Base-by-base conservation (phyloP, 179 eudicot genomes). In the Patellifolia procumbens region DNA sequence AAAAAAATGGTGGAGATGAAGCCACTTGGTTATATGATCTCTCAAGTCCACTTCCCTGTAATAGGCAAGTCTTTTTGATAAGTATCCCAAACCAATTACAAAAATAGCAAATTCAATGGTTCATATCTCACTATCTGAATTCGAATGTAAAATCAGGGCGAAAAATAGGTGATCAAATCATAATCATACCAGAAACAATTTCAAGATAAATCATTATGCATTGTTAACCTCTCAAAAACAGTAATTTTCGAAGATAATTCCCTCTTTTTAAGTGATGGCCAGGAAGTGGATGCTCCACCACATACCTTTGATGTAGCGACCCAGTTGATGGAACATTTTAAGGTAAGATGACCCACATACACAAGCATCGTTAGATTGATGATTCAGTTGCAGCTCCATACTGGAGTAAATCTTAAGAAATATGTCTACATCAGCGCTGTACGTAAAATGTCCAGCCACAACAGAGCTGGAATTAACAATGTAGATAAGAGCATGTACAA, bases 1-100 rank as follows among this genome's bases (percentile, higher is more conserved):
- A 45, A 68, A 85, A 91, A 81, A 83, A 91, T 51, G 96, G 93
- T 7, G 95, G 92, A 22, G 96, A 86, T 32, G 87, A 81, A 67
- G 85, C 83, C 35, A 86, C 81, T 75, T 79, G 81, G 60, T 70
- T 68, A 70, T 65, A 62, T 26, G 81, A 72, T 39, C 70, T 61
- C 32, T 77, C 75, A 31, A 61, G 13, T 11, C 75, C 70, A 60
- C 61, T 60, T 35, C 75, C 75, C 75, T 70, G 75, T 12, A 71
- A 22, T 19, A 4, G 20, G 19, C 15, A 17, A 37, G 8, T 11
- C 4, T 10, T 1, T 15, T 2, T 17, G 45, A 35, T 10, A 24
- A 20, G 45, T 7, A 72, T 13, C 75, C 48, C 19, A 51, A 53
- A 31, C 1, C 63, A 31, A n/a, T 3, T 28, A n/a, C n/a, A n/a